Evolutionary conservation across 2,329 filamentous ascomycete genomes (phyloP), one percentile per base, ranked within the genome.

Genomic region (Camillea tinctor): DNA sequence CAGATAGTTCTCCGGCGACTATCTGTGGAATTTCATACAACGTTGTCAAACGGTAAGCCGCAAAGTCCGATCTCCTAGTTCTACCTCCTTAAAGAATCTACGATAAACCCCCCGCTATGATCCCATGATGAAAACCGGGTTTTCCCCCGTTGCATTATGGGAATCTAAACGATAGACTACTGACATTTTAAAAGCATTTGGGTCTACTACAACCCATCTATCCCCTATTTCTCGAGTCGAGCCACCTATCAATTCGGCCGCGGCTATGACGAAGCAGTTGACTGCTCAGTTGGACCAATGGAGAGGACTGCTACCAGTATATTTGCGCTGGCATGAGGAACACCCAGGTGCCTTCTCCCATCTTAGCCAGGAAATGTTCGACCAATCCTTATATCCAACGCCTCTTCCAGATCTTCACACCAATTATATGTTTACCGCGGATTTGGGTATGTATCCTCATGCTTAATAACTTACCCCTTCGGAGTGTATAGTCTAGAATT

Each of bases 311-410:
- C 75, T 88, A 4, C 85, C 85, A 2, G 69, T 70, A 4, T 74
- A 80, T 53, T 72, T 88, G 11, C 80, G 84, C 64, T 88, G 85
- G 85, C 74, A 77, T n/a, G 84, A 87, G 65, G 77, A 78, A 15
- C 77, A 80, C 55, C 77, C 79, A 3, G 74, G 77, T 19, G 74
- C 76, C 21, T 81, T 81, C 60, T 75, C 76, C 8, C 68, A 67
- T 26, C 60, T 71, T 1, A 56, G 58, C 52, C 64, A 59, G 17
- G 66, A 65, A 17, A n/a, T 64, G 50, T 63, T 62, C 49, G 59
- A 64, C 61, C 66, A 69, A 52, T 59, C 61, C 53, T 53, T 63
- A 67, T 55, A 66, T 63, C 48, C 69, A 55, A 53, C 62, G 62
- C 68, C 54, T 61, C 71, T 57, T 64, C 70, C 26, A 65, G 64